These are phyloP conservation scores for Hericium alpestre DNA, from an alignment of 768 basidiomycete species.

Conservation along the genomic window DNA sequence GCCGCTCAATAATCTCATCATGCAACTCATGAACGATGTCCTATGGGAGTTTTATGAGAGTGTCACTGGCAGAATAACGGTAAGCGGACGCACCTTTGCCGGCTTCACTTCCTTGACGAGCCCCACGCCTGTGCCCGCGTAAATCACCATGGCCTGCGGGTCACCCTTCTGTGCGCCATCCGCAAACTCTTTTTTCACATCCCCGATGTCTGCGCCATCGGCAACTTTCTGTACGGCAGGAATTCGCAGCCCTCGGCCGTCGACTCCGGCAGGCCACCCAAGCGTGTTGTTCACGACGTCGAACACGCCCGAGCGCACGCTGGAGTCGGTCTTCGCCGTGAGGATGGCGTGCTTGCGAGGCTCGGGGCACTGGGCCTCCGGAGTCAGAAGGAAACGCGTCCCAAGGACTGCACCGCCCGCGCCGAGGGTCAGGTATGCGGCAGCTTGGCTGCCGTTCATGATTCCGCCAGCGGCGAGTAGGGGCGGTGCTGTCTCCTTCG, in stretches of 20 bases:
- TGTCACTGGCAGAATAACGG: background rate
- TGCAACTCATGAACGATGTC: constrained; percentile 18
- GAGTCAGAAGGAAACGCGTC: constrained; percentile 64
- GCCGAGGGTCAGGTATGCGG: constrained; percentile 54
- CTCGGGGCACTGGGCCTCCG: constrained; percentile 38
- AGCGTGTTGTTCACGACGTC: constrained; percentile 22
- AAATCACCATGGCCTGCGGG: constrained; percentile 17
- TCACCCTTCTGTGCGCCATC: constrained; percentile 18
- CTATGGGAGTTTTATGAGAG: constrained; percentile 4
- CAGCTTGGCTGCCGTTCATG: constrained; percentile 51
- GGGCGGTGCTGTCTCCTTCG: constrained; percentile 32
- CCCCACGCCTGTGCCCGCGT: constrained; percentile 27
- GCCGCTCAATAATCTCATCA: constrained; percentile 13
- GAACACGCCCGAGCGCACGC: constrained; percentile 23
- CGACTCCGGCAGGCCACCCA: constrained; percentile 25
- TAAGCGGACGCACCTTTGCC: constrained; percentile 16
- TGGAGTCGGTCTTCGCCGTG: constrained; percentile 15
- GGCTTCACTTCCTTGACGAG: constrained; percentile 18
- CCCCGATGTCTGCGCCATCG: constrained; percentile 2
- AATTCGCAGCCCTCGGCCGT: constrained; percentile 35
- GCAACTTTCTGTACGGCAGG: constrained; percentile 11
- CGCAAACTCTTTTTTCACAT: constrained; percentile 10
- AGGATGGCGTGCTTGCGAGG: constrained; percentile 24
- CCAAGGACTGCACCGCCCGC: constrained; percentile 61
- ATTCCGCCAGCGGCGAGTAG: constrained; percentile 72